phyloP scores from a whole-genome alignment of 2,329 filamentous ascomycete species.

The Neospermospora avenae region DNA sequence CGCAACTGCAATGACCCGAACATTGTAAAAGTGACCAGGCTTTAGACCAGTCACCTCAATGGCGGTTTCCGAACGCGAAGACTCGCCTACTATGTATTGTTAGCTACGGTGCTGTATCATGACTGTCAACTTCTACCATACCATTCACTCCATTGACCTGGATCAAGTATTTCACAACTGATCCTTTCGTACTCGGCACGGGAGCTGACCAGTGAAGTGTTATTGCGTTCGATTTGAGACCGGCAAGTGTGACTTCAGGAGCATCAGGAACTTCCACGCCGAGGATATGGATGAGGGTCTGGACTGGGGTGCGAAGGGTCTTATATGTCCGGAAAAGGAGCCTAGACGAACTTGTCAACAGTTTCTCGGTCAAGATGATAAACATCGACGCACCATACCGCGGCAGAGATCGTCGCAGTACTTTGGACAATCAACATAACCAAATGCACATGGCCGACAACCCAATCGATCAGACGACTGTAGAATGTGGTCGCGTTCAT shows the following conservation, averaged over 20 bases:
- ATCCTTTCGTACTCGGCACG: constrained; percentile 57
- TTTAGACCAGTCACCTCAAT: constrained; percentile 86
- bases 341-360: constrained; percentile 47
- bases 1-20: constrained; percentile 88
- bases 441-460: constrained; percentile 35
- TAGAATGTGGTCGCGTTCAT: constrained; percentile 36
- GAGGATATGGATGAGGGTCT: constrained; percentile 84
- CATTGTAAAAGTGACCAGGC: constrained; percentile 86
- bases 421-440: constrained; percentile 28
- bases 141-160: constrained; percentile 92
- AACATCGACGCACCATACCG: constrained; percentile 29
- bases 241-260: constrained; percentile 85
- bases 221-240: constrained; percentile 82
- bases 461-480: constrained; percentile 32
- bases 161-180: constrained; percentile 78
- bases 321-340: constrained; percentile 81
- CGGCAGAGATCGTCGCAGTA: constrained; percentile 33
- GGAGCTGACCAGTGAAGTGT: constrained; percentile 88
- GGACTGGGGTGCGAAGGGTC: constrained; percentile 86
- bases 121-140: constrained; percentile 38
- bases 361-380: neutral
- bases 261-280: constrained; percentile 90
- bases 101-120: constrained; percentile 16
- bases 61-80: constrained; percentile 75
- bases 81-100: constrained; percentile 68